Base-by-base conservation (phyloP, 1,284 basidiomycete species). In the Marasmius tenuissimus region DNA sequence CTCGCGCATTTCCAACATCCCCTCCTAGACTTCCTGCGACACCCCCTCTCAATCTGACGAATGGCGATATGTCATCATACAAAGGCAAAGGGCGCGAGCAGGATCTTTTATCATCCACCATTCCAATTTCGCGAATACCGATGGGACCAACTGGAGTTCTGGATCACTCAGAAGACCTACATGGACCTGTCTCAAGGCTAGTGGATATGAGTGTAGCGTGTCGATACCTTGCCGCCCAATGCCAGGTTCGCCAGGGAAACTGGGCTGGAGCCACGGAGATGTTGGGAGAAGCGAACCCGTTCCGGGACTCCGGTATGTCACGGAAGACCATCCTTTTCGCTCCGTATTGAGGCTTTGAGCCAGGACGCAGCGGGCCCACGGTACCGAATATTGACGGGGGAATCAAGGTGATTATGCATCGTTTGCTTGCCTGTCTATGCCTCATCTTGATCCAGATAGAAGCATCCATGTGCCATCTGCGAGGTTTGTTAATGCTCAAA, bases 151-250 rank as follows among this genome's bases (percentile, higher is more conserved):
- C 82, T 11, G 88, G 85, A 20, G 81, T 90, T 76, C 81, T 89
- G 38, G 85, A 89, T 64, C 78, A 89, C 34, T 79, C 86, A 1
- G 82, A 85, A 38, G 79, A 86, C 45, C 75, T 82, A 66, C 85
- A 86, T 60, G 84, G 87, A 48, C 81, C 78, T n/a, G 83, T 90
- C 3, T 89, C 88, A 47, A 81, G 89, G 49, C 81, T 97, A 35
- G 93, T 97, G 8, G 94, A 97, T 74, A 89, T 94, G 83, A 95
- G 92, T 70, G 84, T 97, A 33, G 92, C 94, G 5, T 98, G 96
- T 73, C 83, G 96, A 58, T 97, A 96, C 76, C 85, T 98, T 18
- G 96, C 95, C 22, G 96, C 96, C 6, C 94, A 98, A 70, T 98
- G 96, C 73, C 88, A 96, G 84, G 82, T 97, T 40, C 84, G 94